These are phyloP conservation scores for Nothopassalora personata DNA, from an alignment of 2,329 filamentous ascomycete species.

Conservation along the genomic window DNA sequence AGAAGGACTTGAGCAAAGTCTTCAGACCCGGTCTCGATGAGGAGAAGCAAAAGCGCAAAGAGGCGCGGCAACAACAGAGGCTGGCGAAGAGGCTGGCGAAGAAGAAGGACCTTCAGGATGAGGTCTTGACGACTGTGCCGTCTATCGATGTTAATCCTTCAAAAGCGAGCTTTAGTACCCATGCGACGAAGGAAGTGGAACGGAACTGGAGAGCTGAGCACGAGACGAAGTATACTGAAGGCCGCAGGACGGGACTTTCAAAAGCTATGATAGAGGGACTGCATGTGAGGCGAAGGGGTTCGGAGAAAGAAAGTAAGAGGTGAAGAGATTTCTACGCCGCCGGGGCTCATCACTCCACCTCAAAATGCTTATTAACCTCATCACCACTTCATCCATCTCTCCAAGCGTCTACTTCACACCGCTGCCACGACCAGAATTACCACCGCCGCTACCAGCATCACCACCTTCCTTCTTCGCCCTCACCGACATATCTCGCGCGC, in stretches of 20 bases:
- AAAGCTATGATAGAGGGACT: not conserved
- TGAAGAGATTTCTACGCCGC: too few species aligned
- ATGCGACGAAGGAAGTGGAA: not conserved
- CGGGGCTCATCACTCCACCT: too few species aligned
- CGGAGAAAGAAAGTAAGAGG: not conserved
- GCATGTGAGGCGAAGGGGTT: not conserved
- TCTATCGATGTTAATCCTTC: not conserved
- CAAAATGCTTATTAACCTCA: not conserved
- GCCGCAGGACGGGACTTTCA: not conserved
- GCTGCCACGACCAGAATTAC: too few species aligned
- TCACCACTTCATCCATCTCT: too few species aligned
- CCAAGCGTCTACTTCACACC: too few species aligned
- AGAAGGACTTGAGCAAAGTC: slow-evolving; percentile 56
- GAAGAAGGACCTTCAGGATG: not conserved
- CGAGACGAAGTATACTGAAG: not conserved
- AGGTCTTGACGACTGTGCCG: not conserved
- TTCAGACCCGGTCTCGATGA: slow-evolving; percentile 34
- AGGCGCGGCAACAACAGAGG: not conserved
- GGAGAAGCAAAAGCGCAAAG: slow-evolving; percentile 1
- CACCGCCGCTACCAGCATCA: too few species aligned
- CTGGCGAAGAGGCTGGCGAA: not conserved
- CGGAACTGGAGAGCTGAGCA: not conserved
- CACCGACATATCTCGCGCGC: too few species aligned
- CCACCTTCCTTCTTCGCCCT: too few species aligned
- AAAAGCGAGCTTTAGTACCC: not conserved